Conservation (phyloP, 331 rosid genomes). For the Arachis monticola region DNA sequence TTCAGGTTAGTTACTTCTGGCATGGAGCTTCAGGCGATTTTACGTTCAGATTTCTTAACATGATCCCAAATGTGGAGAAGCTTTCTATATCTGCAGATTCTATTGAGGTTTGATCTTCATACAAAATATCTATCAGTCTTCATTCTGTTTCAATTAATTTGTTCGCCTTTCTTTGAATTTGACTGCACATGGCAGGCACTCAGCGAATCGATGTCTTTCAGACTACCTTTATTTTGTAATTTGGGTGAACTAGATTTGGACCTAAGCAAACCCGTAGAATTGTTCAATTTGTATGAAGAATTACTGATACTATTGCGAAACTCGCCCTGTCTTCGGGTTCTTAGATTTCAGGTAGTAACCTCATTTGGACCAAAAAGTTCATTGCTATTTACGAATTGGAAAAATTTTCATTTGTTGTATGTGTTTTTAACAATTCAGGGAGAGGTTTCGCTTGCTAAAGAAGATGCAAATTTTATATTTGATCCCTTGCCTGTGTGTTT, state of each 20-base stretch:
- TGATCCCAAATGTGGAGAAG: conserved; percentile 4
- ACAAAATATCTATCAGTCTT: background rate
- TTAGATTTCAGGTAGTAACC: conserved; percentile 21
- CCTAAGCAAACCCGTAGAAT: background rate
- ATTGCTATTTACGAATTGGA: background rate
- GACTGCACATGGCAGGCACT: conserved; percentile 6
- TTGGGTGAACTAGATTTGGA: conserved; percentile 19
- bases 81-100: background rate
- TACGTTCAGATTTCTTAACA: background rate
- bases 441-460: background rate
- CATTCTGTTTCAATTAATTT: background rate
- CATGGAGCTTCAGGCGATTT: background rate
- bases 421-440: conserved; percentile 5
- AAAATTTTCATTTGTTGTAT: no score
- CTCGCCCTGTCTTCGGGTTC: background rate
- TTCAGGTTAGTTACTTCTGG: background rate
- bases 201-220: no score
- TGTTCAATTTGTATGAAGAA: background rate
- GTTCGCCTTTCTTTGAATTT: background rate
- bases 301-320: background rate
- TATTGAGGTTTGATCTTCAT: conserved; percentile 27
- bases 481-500: conserved; percentile 7
- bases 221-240: background rate
- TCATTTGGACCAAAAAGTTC: background rate
- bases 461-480: background rate